Conservation (phyloP, 192 early-diverging fungal genomes). For the Linnemannia hyalina region DNA sequence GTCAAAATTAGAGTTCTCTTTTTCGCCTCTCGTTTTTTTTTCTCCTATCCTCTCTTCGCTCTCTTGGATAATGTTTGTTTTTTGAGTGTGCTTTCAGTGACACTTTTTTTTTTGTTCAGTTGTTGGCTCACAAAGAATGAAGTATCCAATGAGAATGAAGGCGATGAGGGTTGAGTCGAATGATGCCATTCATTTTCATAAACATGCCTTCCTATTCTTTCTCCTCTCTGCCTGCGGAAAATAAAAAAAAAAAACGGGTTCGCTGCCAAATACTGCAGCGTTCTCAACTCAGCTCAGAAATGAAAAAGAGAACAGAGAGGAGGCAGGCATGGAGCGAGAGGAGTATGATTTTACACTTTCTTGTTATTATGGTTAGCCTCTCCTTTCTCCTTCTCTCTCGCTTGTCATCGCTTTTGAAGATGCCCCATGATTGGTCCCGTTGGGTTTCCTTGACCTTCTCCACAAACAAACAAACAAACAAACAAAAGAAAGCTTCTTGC, state of each 20-base stretch:
- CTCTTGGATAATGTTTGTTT: too few species aligned
- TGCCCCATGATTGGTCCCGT: neutral
- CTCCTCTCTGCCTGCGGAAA: neutral
- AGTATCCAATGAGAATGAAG: neutral
- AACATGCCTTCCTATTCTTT: neutral
- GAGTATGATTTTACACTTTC: neutral
- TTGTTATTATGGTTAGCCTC: neutral
- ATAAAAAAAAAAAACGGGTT: neutral
- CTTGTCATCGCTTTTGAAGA: neutral
- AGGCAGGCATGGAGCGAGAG: too few species aligned
- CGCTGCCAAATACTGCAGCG: neutral
- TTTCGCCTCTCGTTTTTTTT: neutral
- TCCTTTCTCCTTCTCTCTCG: too few species aligned
- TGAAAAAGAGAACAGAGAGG: too few species aligned
- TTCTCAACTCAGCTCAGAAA: neutral
- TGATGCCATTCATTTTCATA: neutral
- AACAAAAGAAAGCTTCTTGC: neutral
- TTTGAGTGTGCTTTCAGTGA: neutral
- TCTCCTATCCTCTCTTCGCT: neutral
- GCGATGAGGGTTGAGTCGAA: neutral
- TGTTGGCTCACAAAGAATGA: neutral
- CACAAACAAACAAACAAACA: neutral
- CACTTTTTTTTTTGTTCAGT: neutral
- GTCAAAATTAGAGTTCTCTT: neutral
- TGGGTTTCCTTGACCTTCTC: neutral